These are phyloP conservation scores for Nicotiana tomentosiformis DNA, from an alignment of 257 asterid species.

Conservation along the genomic window DNA sequence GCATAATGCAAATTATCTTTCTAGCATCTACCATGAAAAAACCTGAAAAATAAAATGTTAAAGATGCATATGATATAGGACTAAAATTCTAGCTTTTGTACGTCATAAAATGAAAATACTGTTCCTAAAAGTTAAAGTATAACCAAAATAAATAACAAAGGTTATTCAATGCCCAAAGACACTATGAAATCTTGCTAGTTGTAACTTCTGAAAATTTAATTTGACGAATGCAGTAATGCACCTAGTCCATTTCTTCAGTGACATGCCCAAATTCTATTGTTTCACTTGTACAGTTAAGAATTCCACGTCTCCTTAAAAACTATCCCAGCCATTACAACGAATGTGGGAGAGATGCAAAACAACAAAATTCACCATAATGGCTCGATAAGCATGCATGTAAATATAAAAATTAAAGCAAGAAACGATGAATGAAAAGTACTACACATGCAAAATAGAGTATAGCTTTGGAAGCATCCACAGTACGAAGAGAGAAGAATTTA, in stretches of 20 bases:
- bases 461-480: neutral
- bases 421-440: neutral
- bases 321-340: neutral
- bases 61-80: neutral
- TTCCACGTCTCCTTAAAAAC: neutral
- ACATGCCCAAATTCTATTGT: neutral
- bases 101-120: neutral
- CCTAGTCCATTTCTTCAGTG: neutral
- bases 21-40: neutral
- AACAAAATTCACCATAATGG: neutral
- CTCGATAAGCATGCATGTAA: neutral
- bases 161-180: neutral
- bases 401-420: neutral
- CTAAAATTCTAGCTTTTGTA: neutral
- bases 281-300: neutral
- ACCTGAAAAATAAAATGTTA: neutral
- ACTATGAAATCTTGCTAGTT: neutral
- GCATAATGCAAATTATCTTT: neutral
- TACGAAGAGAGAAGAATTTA: slow-evolving; percentile 21
- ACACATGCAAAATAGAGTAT: neutral
- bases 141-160: neutral
- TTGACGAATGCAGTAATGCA: neutral
- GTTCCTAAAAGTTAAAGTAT: neutral
- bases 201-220: slow-evolving; percentile 4
- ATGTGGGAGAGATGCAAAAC: neutral